These are phyloP conservation scores for Trypanosoma brucei DNA, from an alignment of 208 protist species.

Conservation along the genomic window DNA sequence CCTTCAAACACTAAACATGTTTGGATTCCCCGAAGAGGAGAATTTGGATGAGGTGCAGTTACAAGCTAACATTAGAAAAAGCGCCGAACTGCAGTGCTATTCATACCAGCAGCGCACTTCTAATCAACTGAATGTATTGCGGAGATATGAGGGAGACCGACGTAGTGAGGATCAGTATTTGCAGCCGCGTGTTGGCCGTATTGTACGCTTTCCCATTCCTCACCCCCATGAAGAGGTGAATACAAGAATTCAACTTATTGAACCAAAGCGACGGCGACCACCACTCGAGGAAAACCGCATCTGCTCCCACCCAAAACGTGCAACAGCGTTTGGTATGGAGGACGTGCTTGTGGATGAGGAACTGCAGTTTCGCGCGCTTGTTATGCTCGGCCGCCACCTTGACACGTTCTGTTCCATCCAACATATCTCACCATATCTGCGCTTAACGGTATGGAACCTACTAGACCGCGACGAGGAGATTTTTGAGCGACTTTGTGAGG, in stretches of 20 bases:
- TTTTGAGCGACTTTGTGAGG: slow-evolving; percentile 23
- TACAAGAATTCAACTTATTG: slow-evolving; percentile 69
- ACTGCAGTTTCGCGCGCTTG: slow-evolving; percentile 62
- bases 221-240: slow-evolving; percentile 71
- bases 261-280: slow-evolving; percentile 62
- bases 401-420: slow-evolving; percentile 66
- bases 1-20: slow-evolving; percentile 45
- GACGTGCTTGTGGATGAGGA: slow-evolving; percentile 87
- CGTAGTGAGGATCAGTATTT: slow-evolving; percentile 51
- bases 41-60: slow-evolving; percentile 26
- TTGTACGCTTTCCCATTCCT: slow-evolving; percentile 43
- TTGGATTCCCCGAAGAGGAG: slow-evolving; percentile 69
- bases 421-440: slow-evolving; percentile 62
- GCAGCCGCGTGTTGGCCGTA: slow-evolving; percentile 44
- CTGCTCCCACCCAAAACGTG: slow-evolving; percentile 82
- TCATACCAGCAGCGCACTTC: slow-evolving; percentile 61
- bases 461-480: slow-evolving; percentile 63
- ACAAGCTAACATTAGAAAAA: slow-evolving; percentile 27
- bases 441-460: slow-evolving; percentile 64
- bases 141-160: slow-evolving; percentile 71
- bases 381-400: slow-evolving; percentile 57
- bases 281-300: slow-evolving; percentile 80
- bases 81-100: slow-evolving; percentile 50
- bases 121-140: slow-evolving; percentile 34
- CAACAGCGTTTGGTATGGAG: slow-evolving; percentile 61